Conservation (phyloP, 78 protist genomes). For the Dictyostelium discoideum region DNA sequence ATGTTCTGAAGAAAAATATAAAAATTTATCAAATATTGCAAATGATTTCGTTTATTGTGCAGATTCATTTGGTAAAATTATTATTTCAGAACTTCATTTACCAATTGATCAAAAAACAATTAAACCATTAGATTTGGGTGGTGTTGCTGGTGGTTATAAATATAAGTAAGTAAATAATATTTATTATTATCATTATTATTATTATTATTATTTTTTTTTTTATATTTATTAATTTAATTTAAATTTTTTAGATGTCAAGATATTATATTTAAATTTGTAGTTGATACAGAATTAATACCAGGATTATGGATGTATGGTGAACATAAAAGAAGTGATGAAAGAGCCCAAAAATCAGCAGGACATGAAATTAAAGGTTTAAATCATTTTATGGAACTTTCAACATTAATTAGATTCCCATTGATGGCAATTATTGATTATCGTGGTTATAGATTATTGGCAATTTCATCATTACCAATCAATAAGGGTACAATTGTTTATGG, state of each 20-base stretch:
- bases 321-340: slow-evolving; percentile 34
- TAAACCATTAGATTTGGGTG: slow-evolving; percentile 72
- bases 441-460: slow-evolving; percentile 59
- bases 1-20: slow-evolving; percentile 39
- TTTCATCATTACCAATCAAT: slow-evolving; percentile 54
- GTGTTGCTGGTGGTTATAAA: slow-evolving; percentile 82
- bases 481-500: slow-evolving; percentile 77
- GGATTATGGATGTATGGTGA: slow-evolving; percentile 79
- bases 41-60: slow-evolving; percentile 82
- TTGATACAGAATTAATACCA: slow-evolving; percentile 44
- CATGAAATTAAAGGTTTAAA: slow-evolving; percentile 73
- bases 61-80: slow-evolving; percentile 82
- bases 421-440: slow-evolving; percentile 68
- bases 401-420: slow-evolving; percentile 47
- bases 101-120: slow-evolving; percentile 78
- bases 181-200: too few relatives aligned
- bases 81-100: slow-evolving; percentile 72
- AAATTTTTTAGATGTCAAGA: slow-evolving; percentile 19
- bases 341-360: slow-evolving; percentile 63
- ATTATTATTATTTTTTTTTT: too few relatives aligned
- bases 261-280: slow-evolving; percentile 71
- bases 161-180: neutral
- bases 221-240: too few relatives aligned
- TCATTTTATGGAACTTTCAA: slow-evolving; percentile 32
- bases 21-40: slow-evolving; percentile 46